These are phyloP conservation scores for Irpex sp. DNA, from an alignment of 1,284 basidiomycete genomes.

Conservation along the genomic window DNA sequence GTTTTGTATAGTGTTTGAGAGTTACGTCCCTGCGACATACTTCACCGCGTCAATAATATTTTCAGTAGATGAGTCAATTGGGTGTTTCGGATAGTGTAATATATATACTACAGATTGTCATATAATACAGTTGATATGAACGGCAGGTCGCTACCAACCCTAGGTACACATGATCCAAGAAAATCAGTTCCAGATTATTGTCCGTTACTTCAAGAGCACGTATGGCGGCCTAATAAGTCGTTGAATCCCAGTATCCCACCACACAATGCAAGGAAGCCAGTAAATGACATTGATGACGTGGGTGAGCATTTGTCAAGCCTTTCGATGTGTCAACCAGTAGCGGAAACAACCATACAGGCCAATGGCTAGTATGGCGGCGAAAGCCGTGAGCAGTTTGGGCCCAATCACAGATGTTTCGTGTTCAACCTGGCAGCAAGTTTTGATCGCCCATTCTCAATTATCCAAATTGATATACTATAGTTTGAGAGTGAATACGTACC, in stretches of 20 bases:
- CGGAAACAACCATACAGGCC: constrained; percentile 16
- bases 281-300: too few species aligned
- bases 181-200: not conserved
- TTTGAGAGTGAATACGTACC: constrained; percentile 10
- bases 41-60: not conserved
- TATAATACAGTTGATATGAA: not conserved
- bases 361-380: constrained; percentile 1
- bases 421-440: constrained; percentile 15
- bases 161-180: not conserved
- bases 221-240: not conserved
- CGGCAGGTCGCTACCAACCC: not conserved
- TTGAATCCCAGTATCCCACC: too few species aligned
- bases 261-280: too few species aligned
- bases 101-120: not conserved
- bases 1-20: not conserved
- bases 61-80: not conserved
- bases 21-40: not conserved
- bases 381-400: constrained; percentile 1
- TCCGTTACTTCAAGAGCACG: not conserved
- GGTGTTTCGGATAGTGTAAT: not conserved
- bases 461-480: not conserved
- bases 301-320: not conserved
- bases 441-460: not conserved
- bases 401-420: constrained; percentile 20
- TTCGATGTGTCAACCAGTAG: constrained; percentile 13